These are phyloP conservation scores for Lachancea thermotolerans DNA, from an alignment of 805 yeast genomes.

Conservation along the genomic window DNA sequence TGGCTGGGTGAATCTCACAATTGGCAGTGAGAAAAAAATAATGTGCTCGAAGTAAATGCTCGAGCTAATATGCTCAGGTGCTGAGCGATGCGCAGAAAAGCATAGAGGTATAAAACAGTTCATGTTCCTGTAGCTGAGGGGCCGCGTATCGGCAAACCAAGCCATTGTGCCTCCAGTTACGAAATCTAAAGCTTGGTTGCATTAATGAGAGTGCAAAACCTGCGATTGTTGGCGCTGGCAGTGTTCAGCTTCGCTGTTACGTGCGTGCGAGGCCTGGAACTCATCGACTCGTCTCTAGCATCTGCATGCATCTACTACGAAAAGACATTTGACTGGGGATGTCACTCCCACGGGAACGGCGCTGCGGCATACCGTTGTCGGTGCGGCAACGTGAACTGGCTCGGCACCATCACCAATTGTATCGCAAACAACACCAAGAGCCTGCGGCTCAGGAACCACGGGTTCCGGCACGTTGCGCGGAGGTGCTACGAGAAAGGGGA, in stretches of 20 bases:
- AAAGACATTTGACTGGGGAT: conserved; percentile 38
- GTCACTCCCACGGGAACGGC: conserved; percentile 31
- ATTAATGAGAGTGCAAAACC: background rate
- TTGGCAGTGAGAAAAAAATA: background rate
- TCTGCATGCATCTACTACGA: conserved; percentile 38
- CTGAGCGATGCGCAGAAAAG: background rate
- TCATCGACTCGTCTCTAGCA: conserved; percentile 35
- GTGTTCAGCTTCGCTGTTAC: background rate
- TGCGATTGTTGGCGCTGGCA: conserved; percentile 2
- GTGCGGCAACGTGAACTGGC: conserved; percentile 38
- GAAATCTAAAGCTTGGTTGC: too few species aligned
- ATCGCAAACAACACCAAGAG: conserved; percentile 31
- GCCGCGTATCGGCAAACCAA: too few species aligned
- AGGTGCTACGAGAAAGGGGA: conserved; percentile 34
- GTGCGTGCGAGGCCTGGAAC: conserved; percentile 12
- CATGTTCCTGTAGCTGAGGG: background rate
- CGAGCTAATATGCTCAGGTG: background rate
- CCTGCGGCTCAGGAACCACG: conserved; percentile 32
- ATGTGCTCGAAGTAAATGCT: background rate
- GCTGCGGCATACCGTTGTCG: conserved; percentile 35
- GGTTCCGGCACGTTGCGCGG: conserved; percentile 33
- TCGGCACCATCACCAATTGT: conserved; percentile 40
- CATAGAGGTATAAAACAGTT: background rate
- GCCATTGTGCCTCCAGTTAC: too few species aligned
- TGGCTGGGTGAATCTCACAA: too few species aligned